Evolutionary conservation across 805 yeast species (phyloP), one percentile per base, ranked within the genome.

Genomic region (Candida khao-thaluensis): DNA sequence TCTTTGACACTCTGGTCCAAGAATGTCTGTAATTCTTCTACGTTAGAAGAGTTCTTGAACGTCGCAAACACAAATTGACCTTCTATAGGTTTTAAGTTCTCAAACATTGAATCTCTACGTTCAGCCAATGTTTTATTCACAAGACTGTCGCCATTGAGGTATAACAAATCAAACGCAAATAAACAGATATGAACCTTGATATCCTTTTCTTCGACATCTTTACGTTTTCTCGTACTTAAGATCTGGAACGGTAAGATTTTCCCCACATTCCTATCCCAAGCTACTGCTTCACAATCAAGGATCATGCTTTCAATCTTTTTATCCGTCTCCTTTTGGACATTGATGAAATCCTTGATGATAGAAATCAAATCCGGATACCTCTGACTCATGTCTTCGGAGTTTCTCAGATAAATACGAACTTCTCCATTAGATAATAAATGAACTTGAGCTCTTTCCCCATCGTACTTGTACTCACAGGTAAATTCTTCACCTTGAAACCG

Each of bases 401-500:
- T 93, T 62, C 99, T 77, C 2, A 97, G 90, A 60, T 87, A 93
- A 9, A 93, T 83, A 40, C 76, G 72, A 50, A 88, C 81, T 8
- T 72, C 62, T 2, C 93, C 91, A 50, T 74, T 74, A 0, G 72
- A 60, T 10, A 86, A 60, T 20, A 83, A 60, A 60, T 93, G 99
- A 8, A 93, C 82, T 59, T 93, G 99, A 0, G 98, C 98, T 52
- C 99, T 76, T 64, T 93, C 99, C 31, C 99, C 99, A 59, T 93
- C 99, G 54, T 93, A 93, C 56, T 93, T 93, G 64, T 90, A 93
- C 59, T 93, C 99, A 59, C 97, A 91, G 0, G 97, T 90, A 56
- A 93, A 93, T 42, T 77, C 77, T 49, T 82, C 83, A 32, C 82
- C 88, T 48, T 84, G 85, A 57, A 93, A 90, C 41, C 95, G 71